phyloP scores from a whole-genome alignment of 2,329 filamentous ascomycete genomes.

The Macroventuria anomochaeta region DNA sequence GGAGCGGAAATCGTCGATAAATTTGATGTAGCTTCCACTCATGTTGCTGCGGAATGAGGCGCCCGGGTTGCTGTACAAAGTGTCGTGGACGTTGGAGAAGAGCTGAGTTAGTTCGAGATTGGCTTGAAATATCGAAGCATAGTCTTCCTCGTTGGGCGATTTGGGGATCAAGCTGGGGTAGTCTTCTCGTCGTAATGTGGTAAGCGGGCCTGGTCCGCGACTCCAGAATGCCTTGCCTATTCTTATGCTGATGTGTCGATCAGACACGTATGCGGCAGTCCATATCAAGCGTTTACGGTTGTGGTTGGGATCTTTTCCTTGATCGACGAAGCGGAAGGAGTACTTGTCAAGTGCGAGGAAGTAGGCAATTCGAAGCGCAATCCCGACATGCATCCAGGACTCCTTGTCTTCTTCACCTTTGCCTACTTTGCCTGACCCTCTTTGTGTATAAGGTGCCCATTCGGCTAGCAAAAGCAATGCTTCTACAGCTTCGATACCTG shows the following conservation, averaged over 20 bases:
- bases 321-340: constrained; percentile 67
- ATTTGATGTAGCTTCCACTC: constrained; percentile 75
- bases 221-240: constrained; percentile 78
- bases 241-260: constrained; percentile 67
- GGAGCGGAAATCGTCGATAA: constrained; percentile 74
- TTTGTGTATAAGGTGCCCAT: constrained; percentile 72
- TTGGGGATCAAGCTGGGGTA: constrained; percentile 70
- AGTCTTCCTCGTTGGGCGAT: constrained; percentile 67
- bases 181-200: constrained; percentile 68
- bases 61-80: constrained; percentile 73
- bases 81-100: constrained; percentile 76
- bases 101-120: constrained; percentile 74
- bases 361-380: constrained; percentile 72
- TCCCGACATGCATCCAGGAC: constrained; percentile 78
- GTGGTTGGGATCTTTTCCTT: constrained; percentile 65
- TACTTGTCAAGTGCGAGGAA: constrained; percentile 73
- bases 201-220: constrained; percentile 71
- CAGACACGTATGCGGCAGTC: constrained; percentile 59
- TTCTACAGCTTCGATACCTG: constrained; percentile 74
- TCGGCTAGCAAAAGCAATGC: constrained; percentile 73
- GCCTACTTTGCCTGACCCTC: constrained; percentile 68
- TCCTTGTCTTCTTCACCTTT: constrained; percentile 76
- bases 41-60: constrained; percentile 73
- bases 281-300: constrained; percentile 71
- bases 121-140: constrained; percentile 72